These are phyloP conservation scores for Tetracladium setigerum DNA, from an alignment of 495 filamentous ascomycete genomes.

Conservation along the genomic window DNA sequence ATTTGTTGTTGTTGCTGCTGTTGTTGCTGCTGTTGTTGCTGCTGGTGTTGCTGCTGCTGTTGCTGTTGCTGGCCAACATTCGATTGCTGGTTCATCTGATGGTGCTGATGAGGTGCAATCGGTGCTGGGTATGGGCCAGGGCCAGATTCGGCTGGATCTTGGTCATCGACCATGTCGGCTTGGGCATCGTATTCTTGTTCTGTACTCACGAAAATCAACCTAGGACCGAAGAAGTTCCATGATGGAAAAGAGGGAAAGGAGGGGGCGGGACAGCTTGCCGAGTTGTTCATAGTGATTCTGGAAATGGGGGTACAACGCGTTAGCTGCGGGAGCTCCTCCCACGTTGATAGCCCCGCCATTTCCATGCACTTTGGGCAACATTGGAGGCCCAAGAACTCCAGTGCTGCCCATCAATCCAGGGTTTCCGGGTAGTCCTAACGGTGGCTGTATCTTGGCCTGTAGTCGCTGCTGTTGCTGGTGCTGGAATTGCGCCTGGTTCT, in stretches of 20 bases:
- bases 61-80: not conserved
- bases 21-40: conserved; percentile 16
- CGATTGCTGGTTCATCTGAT: conserved; percentile 15
- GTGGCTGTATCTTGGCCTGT: conserved; percentile 26
- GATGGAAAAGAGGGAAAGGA: conserved; percentile 35
- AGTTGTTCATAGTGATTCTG: conserved; percentile 95
- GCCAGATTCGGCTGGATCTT: conserved; percentile 60
- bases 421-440: conserved; percentile 23
- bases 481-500: conserved; percentile 44
- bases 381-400: conserved; percentile 13
- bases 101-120: conserved; percentile 34
- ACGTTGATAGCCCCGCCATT: conserved; percentile 25
- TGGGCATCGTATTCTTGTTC: conserved; percentile 99
- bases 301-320: conserved; percentile 66
- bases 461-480: conserved; percentile 31
- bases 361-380: conserved; percentile 26
- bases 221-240: conserved; percentile 77
- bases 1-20: conserved; percentile 4
- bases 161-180: conserved; percentile 86
- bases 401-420: conserved; percentile 21
- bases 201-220: conserved; percentile 71
- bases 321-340: conserved; percentile 25
- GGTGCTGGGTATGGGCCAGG: conserved; percentile 58
- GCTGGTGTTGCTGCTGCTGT: conserved; percentile 3
- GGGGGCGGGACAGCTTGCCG: conserved; percentile 73